Evolutionary conservation across 768 basidiomycete genomes (phyloP).

Genomic region (Podaxis rugospora): DNA sequence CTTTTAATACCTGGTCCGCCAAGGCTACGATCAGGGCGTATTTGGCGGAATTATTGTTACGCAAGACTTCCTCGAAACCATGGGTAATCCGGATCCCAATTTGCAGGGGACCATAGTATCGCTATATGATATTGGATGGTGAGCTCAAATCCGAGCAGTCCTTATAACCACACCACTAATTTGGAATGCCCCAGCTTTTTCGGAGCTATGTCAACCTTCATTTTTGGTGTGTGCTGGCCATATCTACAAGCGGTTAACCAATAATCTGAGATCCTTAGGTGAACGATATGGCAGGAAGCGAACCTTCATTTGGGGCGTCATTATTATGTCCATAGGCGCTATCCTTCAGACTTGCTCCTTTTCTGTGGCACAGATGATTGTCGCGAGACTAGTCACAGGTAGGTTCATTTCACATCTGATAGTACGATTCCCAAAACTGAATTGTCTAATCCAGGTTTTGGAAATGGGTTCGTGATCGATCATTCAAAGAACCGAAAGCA

Average conservation of each 20-base stretch:
- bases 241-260: neutral
- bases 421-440: neutral
- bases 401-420: neutral
- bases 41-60: constrained; percentile 51
- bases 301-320: constrained; percentile 44
- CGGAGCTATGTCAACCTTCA: constrained; percentile 41
- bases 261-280: constrained; percentile 18
- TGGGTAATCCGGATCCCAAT: constrained; percentile 41
- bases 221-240: constrained; percentile 24
- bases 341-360: constrained; percentile 44
- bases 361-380: constrained; percentile 43
- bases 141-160: constrained; percentile 3
- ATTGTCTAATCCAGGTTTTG: constrained; percentile 27
- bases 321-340: constrained; percentile 50
- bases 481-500: neutral
- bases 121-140: constrained; percentile 49
- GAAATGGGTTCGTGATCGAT: constrained; percentile 33
- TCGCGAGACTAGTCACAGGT: constrained; percentile 44
- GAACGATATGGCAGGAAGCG: constrained; percentile 42
- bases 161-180: neutral
- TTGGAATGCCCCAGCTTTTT: constrained; percentile 28
- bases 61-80: constrained; percentile 37
- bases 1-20: neutral
- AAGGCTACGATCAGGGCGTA: constrained; percentile 51
- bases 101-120: constrained; percentile 48